Percentiles rank a stretch among this genome's conserved stretches.
Conservation (phyloP, 345 rosid genomes). For the Anastatica hierochuntica region DNA sequence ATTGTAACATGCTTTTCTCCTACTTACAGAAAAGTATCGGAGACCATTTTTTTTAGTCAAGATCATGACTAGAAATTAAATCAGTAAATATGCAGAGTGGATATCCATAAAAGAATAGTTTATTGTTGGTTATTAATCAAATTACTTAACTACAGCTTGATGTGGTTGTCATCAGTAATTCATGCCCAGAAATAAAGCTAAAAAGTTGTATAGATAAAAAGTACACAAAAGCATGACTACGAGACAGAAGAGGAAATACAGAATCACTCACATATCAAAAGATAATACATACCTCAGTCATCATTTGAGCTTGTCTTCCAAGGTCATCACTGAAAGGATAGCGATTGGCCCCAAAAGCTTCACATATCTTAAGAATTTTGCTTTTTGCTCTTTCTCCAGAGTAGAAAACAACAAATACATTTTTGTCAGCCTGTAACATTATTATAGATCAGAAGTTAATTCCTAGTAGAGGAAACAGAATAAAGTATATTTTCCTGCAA, state of each 20-base stretch:
- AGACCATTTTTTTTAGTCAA: background rate
- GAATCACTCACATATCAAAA: background rate
- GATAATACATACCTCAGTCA: constrained; percentile 42
- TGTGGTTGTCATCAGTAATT: background rate
- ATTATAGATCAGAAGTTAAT: constrained; percentile 23
- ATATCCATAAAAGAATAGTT: background rate
- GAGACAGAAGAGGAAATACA: background rate
- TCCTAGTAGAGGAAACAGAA: background rate
- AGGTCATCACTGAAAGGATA: constrained; percentile 80
- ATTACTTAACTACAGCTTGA: background rate
- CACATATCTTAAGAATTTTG: constrained; percentile 88
- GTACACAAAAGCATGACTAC: background rate
- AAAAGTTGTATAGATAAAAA: background rate
- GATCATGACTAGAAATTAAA: background rate
- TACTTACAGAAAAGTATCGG: background rate
- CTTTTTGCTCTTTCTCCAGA: constrained; percentile 89
- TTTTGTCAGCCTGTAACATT: constrained; percentile 68
- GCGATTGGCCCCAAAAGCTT: constrained; percentile 96
- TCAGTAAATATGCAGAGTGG: constrained; percentile 1
- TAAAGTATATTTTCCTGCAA: background rate
- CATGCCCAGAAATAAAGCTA: background rate
- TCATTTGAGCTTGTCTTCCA: constrained; percentile 61
- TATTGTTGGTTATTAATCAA: background rate
- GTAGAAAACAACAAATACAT: constrained; percentile 71
- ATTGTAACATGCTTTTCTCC: background rate